Conservation (phyloP, 2,329 filamentous ascomycete genomes). For the Pezicula radicicola region DNA sequence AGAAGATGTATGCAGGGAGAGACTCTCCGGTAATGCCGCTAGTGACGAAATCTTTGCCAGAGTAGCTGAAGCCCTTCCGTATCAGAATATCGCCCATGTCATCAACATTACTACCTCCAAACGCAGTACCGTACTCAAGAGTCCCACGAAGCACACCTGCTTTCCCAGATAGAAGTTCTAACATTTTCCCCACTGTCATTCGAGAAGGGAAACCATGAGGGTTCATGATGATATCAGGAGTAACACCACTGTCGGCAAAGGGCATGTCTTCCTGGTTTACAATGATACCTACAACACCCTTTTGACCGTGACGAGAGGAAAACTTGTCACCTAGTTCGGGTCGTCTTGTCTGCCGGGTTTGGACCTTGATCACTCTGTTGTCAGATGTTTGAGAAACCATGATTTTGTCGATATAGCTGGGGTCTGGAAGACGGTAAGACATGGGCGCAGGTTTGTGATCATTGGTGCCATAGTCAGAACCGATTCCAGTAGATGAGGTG, state of each 20-base stretch:
- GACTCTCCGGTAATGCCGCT: constrained; percentile 93
- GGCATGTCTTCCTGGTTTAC: constrained; percentile 96
- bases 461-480: constrained; percentile 60
- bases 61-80: constrained; percentile 89
- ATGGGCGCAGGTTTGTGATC: constrained; percentile 65
- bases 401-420: constrained; percentile 91
- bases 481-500: constrained; percentile 68
- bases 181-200: constrained; percentile 98
- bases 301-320: constrained; percentile 96
- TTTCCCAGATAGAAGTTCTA: constrained; percentile 93
- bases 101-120: constrained; percentile 79
- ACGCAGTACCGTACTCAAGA: constrained; percentile 86
- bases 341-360: constrained; percentile 91
- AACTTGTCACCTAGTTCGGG: constrained; percentile 98
- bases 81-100: constrained; percentile 86
- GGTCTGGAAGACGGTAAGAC: constrained; percentile 80
- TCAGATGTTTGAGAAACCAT: constrained; percentile 89
- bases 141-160: constrained; percentile 83
- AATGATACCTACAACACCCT: constrained; percentile 95
- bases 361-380: constrained; percentile 84
- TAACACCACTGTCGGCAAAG: constrained; percentile 85
- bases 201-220: constrained; percentile 98
- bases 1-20: constrained; percentile 95
- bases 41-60: constrained; percentile 95
- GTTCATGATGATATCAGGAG: constrained; percentile 99